Base-by-base conservation (phyloP, 1,139 yeast species). In the Geotrichum siamense region DNA sequence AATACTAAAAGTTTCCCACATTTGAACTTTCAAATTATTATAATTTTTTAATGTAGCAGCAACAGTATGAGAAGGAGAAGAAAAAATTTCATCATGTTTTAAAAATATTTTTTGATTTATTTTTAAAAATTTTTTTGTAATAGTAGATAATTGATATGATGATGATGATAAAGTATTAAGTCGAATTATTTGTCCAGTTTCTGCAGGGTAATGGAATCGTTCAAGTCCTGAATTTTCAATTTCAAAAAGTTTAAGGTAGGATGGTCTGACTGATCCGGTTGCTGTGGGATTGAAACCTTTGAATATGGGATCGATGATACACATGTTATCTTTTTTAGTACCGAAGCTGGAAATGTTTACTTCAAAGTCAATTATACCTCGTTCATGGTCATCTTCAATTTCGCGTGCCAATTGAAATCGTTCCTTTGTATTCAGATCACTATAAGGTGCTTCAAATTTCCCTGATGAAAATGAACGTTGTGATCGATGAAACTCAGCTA, bases 351-450 rank as follows among this genome's bases (percentile, higher is more conserved):
- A 12, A 8, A 33, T 19, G 6, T 30, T 12, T 16, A 17, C 21
- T 30, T 30, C 34, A 21, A 15, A 33, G 10, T 33, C 37, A 12
- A 21, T 6, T 9, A 33, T n/a, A 6, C 37, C 37, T 5, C 37
- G 37, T 13, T 33, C 37, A 13, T 20, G 25, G 26, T 33, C 37
- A 15, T 33, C 37, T 13, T 10, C 16, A 33, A 33, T 33, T 22
- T 33, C 37, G 13, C 17, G 37, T 22, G 37, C 37, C 13, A 21
- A 20, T 13, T 33, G 15, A 13, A 33, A 33, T 12, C 37, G 15
- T 4, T 12, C 37, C 8, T 8, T 5, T 6, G 25, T 33, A 15
- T 33, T 33, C 10, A 33, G 19, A 33, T 20, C 37, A 5, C 22
- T 26, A 21, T 33, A 33, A 12, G 37, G 37, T 15, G 9, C 27